A percentile compares a stretch with the other conserved stretches of the same genome.
Evolutionary conservation across 1,139 yeast species (phyloP).

Genomic region (Kodamaea sp.): DNA sequence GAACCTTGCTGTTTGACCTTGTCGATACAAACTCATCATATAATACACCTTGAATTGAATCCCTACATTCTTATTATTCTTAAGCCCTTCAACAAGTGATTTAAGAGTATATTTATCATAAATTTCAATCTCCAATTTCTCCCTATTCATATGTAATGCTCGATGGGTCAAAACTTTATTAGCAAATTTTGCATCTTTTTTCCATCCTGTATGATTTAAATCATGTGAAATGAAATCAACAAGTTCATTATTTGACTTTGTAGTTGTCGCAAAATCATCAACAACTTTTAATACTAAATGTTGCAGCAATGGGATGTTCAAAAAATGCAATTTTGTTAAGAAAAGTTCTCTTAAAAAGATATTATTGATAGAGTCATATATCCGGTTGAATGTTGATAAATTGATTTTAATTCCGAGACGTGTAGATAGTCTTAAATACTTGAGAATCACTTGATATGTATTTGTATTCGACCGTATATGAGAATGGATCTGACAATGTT

Average conservation of each 20-base stretch:
- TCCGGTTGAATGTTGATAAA: conserved; percentile 35
- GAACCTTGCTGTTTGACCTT: conserved; percentile 11
- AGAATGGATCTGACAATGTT: conserved; percentile 31
- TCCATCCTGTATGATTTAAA: conserved; percentile 30
- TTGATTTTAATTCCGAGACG: conserved; percentile 29
- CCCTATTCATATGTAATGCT: conserved; percentile 11
- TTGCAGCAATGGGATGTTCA: conserved; percentile 34
- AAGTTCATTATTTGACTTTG: conserved; percentile 25
- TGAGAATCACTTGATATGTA: conserved; percentile 29
- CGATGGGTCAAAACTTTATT: conserved; percentile 30
- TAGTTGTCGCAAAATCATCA: conserved; percentile 35
- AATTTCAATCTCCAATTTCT: conserved; percentile 12
- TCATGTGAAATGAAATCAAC: conserved; percentile 34
- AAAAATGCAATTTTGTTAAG: conserved; percentile 28
- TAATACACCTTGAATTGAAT: conserved; percentile 8
- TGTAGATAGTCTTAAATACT: conserved; percentile 29
- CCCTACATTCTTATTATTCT: no score
- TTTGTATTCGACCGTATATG: conserved; percentile 32
- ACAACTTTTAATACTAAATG: conserved; percentile 29
- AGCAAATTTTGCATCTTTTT: conserved; percentile 25
- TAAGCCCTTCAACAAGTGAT: background rate
- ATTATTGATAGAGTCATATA: conserved; percentile 39
- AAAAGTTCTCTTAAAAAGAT: conserved; percentile 37
- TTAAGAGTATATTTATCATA: background rate
- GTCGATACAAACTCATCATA: conserved; percentile 18